phyloP scores from a whole-genome alignment of 2,329 filamentous ascomycete species.

The Daldinia eschscholtzii region DNA sequence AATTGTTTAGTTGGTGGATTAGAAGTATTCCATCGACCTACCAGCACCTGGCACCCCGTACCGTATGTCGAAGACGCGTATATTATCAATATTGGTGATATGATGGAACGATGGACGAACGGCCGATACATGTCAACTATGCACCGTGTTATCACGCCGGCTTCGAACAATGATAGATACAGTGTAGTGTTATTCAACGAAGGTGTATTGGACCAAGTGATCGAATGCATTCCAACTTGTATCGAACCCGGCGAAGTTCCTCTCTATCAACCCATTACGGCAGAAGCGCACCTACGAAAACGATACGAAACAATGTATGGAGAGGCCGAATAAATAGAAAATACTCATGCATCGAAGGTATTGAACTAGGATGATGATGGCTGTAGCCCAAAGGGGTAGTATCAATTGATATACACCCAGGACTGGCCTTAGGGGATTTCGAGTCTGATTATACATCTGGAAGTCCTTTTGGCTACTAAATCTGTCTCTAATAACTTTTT shows the following conservation, averaged over 20 bases:
- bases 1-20: conserved; percentile 41
- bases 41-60: conserved; percentile 40
- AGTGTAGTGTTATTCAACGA: conserved; percentile 54
- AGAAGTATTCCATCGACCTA: conserved; percentile 41
- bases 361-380: no score
- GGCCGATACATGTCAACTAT: conserved; percentile 50
- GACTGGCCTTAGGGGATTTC: no score
- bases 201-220: conserved; percentile 51
- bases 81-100: conserved; percentile 50
- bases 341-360: no score
- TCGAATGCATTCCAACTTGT: conserved; percentile 55
- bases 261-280: conserved; percentile 50
- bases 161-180: conserved; percentile 47
- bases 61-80: conserved; percentile 42
- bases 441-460: no score
- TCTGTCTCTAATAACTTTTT: no score
- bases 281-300: conserved; percentile 51
- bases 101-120: conserved; percentile 51
- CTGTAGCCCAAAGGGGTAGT: no score
- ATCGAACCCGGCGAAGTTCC: conserved; percentile 51
- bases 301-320: conserved; percentile 38
- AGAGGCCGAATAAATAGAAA: neutral
- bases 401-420: no score
- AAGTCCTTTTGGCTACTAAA: no score
- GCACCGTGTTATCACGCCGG: conserved; percentile 51